Evolutionary conservation across 1,284 basidiomycete genomes (phyloP), one percentile per base, ranked within the genome.

Genomic region (Papiliotrema laurentii): DNA sequence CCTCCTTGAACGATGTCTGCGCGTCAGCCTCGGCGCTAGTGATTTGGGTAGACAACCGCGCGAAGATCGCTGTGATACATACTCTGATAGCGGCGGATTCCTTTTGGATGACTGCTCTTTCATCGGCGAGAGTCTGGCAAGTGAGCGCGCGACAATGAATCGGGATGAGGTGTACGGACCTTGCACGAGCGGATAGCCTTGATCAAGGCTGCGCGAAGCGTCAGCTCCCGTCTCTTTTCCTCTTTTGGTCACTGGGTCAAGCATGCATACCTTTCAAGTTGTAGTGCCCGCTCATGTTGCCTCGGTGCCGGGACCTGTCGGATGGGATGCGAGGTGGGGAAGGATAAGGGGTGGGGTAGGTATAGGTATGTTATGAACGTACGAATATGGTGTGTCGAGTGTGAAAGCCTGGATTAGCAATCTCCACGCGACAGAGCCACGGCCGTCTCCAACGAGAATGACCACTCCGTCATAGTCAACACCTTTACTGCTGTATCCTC

Each of bases 61-160:
- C 24, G 24, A 9, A 33, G 36, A 18, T 46, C 16, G 24, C 21
- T 14, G 13, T 19, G 16, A 16, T 18, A 61, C 69, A 30, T 38
- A 72, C 69, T 52, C 96, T 83, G 63, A 99, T 97, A 19, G 93
- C 90, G 5, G 96, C 96, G 1, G 90, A 94, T 77, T 99, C 96
- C 74, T 97, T 94, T 72, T 97, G 90, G 66, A 99, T 97, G 61
- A 98, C 84, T 41, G 87, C 83, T 47, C 96, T 87, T 76, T 99
- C 96, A 78, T 99, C 96, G 55, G 96, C 96, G 43, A 97, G 85
- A 43, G 96, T 99, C 89, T 98, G 68, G 54, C 68, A 10, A n/a
- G 35, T 40, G 33, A 24, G 34, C 41, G 19, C 5, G 26, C 25
- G 7, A 21, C 14, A 11, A 16, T 40, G 30, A 22, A 26, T 16